Base-by-base conservation (phyloP, 73 alveolate genomes). In the Paraurostyla sp. region DNA sequence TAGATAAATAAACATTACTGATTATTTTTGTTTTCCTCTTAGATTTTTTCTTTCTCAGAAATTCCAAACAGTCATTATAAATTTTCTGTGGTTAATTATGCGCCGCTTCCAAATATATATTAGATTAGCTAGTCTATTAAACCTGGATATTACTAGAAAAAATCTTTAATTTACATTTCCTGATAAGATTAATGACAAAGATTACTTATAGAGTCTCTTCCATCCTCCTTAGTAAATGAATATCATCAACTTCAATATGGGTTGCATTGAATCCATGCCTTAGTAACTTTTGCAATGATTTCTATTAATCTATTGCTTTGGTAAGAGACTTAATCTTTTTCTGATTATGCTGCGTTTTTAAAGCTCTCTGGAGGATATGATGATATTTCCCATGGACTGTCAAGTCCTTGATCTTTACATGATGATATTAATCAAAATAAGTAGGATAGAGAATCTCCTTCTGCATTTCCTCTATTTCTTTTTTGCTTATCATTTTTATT, bases 181-280 rank as follows among this genome's bases (percentile, higher is more conserved):
- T n/a, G n/a, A n/a, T n/a, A n/a, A n/a, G n/a, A n/a, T n/a, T n/a
- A n/a, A n/a, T n/a, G n/a, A n/a, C n/a, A n/a, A n/a, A n/a, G n/a
- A n/a, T n/a, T n/a, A n/a, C 86, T 73, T 73, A 45, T 0, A 15
- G 54, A 73, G 42, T 73, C 16, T 73, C 71, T 46, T 73, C 27
- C 65, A 49, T 73, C 29, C 86, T 73, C 46, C 86, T 40, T 50
- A 48, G 9, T 42, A 73, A 38, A 73, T 73, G 86, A n/a, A 73
- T 36, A 73, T 73, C 86, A 25, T 73, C 86, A 4, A 73, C 86
- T 23, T 73, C 71, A 11, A 73, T 73, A 45, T 73, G 32, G 29
- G 86, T 73, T 6, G 86, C 86, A 46, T 73, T 73, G 35, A 73
- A 73, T 0, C 86, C 86, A 49, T 73, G 86, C 29, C 86, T 73